Base-by-base conservation (phyloP, 2,329 filamentous ascomycete genomes). In the Byssochlamys sp. region DNA sequence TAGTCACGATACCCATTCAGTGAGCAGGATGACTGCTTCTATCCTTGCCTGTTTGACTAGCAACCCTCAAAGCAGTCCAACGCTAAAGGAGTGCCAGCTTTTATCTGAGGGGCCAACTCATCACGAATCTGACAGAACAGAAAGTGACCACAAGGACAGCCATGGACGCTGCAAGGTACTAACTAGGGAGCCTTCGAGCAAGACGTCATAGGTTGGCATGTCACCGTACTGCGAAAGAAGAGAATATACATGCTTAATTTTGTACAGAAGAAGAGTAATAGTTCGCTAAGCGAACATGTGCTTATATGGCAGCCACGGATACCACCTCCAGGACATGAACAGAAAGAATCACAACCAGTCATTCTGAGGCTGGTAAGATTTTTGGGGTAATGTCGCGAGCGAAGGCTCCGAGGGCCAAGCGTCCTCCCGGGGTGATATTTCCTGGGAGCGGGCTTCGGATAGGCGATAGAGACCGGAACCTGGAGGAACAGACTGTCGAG, bases 211-310 rank as follows among this genome's bases (percentile, higher is more conserved):
- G 35, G 35, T 5, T 45, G 35, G 4, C 4, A n/a, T 19, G 12
- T 6, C 14, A 45, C 39, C 39, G 19, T 45, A 45, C 28, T 45
- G 14, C 9, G n/a, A 26, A 14, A 7, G 12, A 51, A 51, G 12
- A 26, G 4, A 51, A 51, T 26, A 28, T 51, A 51, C 25, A 45
- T 45, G 39, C 9, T 27, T 51, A 27, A 53, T 14, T 54, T 54
- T 54, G n/a, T 54, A 54, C 49, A 51, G 14, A 28, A 51, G 49
- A 51, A 51, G 14, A 26, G 49, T 51, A 51, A 51, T 51, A 25
- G 27, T 26, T 28, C 24, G 24, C 49, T 28, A 28, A 12, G 24
- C 24, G 25, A 28, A 28, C 49, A 51, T 28, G 27, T 26, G 49
- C 49, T 26, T 26, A 28, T 24, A 51, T 51, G 9, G 25, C 10